Base-by-base conservation (phyloP, 768 basidiomycete species). In the Boletus reticulatus region DNA sequence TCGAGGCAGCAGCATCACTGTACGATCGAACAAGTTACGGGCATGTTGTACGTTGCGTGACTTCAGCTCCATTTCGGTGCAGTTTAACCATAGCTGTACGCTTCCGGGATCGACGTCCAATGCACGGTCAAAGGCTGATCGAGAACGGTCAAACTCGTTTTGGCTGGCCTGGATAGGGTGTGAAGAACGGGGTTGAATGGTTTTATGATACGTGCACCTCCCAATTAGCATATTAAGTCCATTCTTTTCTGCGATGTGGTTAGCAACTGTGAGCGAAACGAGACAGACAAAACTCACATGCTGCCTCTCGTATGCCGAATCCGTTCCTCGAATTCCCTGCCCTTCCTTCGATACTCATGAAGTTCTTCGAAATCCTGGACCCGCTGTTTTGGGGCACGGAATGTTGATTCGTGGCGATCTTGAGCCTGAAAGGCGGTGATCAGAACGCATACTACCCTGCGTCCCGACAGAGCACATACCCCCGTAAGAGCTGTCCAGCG, bases 1-100 rank as follows among this genome's bases (percentile, higher is more conserved):
- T 43, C 97, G 88, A 11, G 97, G 97, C 24, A 99, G 85, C 2
- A 98, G 81, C 7, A 95, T 99, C 59, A 99, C 94, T 3, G 94
- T 94, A 61, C 97, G 85, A 76, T 99, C 97, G 71, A 92, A 98
- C 22, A 98, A 81, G 73, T 99, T 99, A 48, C 97, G 88, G 0
- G 97, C 88, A 63, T 98, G 97, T 66, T 96, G 91, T 50, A 99
- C 92, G 66, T 99, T 98, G 58, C 97, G 91, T 6, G 92, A 89
- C 74, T 98, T 98, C 62, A 99, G 83, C 72, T 99, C 97, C 90
- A 94, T 94, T 72, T 99, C 96, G 6, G 92, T 88, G 74, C 96
- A 97, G 63, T 84, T 85, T 49, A 96, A 78, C 97, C 97, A 99
- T 58, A 98, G 78, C 64, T 94, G 92, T 37, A 92, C 80, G 56